Base-by-base conservation (phyloP, 352 stramenopile species). In the Phytophthora boehmeriae region DNA sequence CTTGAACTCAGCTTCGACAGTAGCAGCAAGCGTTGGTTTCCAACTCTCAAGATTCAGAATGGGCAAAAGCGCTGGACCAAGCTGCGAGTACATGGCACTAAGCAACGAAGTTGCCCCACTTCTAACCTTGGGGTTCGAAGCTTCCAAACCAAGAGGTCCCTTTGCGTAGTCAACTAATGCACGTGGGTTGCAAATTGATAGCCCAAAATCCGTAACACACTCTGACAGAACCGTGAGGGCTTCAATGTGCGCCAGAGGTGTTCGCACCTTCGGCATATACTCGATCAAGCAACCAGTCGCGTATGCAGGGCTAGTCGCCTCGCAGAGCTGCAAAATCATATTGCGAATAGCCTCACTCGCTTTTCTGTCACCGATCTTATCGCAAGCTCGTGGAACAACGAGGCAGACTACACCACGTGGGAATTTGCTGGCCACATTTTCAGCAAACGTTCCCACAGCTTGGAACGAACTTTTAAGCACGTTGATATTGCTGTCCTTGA, bases 401-500 rank as follows among this genome's bases (percentile, higher is more conserved):
- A 81, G 62, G 44, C 82, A 92, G 0, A 95, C 78, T 46, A 96
- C 82, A 38, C 84, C 77, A 14, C 81, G 86, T 0, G 85, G 76
- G 28, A 94, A 91, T 57, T 92, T 89, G 23, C 71, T 72, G 0
- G 75, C 59, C 34, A 69, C 70, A 28, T 69, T 73, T 39, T 87
- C 78, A 8, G 88, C 84, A 59, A 95, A 92, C 5, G 69, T 85
- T 10, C 76, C 85, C 4, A 96, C 69, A 1, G 86, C 88, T 55
- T 95, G 77, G 39, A 96, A 96, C 10, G 86, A 77, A 54, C 86
- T 92, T 48, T 90, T 92, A 13, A 96, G 54, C 3, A 95, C 88
- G 48, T 96, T 94, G 56, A 96, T 90, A 58, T 96, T 96, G 66
- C 82, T 94, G 58, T 96, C 88, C 52, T 92, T 93, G 55, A 96